Evolutionary conservation across 768 basidiomycete species (phyloP).

Genomic region (Butyriboletus loyo): DNA sequence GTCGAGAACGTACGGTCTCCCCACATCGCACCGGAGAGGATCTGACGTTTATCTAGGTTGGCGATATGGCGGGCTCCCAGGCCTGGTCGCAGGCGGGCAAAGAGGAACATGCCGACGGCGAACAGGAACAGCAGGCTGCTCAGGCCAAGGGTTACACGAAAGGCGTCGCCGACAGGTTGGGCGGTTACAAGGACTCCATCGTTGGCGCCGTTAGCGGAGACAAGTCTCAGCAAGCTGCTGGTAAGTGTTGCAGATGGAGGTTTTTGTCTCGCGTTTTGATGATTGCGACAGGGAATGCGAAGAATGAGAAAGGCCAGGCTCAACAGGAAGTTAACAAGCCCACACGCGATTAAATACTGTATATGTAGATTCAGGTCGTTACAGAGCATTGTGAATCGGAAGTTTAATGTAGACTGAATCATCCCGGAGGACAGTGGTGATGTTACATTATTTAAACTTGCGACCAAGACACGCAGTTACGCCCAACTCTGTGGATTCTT

Average conservation of each 20-base stretch:
- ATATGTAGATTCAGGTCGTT: neutral
- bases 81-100: constrained; percentile 45
- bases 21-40: neutral
- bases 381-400: neutral
- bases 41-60: constrained; percentile 27
- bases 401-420: neutral
- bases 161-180: constrained; percentile 42
- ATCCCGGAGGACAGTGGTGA: too few relatives aligned
- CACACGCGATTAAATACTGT: neutral
- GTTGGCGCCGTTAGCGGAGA: constrained; percentile 58
- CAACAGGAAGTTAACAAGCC: constrained; percentile 54
- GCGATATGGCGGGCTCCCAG: constrained; percentile 42
- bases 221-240: constrained; percentile 45
- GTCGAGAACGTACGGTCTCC: constrained; percentile 30
- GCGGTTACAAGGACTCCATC: constrained; percentile 52
- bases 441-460: too few relatives aligned
- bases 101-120: constrained; percentile 49
- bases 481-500: constrained; percentile 67
- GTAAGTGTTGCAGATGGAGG: constrained; percentile 26
- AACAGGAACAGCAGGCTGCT: constrained; percentile 45
- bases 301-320: constrained; percentile 51
- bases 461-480: neutral
- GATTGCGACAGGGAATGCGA: constrained; percentile 42
- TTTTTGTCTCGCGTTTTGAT: neutral
- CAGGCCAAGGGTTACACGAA: constrained; percentile 51